Evolutionary conservation across 2,329 filamentous ascomycete genomes (phyloP).

Genomic region (Botrytis sinoallii): DNA sequence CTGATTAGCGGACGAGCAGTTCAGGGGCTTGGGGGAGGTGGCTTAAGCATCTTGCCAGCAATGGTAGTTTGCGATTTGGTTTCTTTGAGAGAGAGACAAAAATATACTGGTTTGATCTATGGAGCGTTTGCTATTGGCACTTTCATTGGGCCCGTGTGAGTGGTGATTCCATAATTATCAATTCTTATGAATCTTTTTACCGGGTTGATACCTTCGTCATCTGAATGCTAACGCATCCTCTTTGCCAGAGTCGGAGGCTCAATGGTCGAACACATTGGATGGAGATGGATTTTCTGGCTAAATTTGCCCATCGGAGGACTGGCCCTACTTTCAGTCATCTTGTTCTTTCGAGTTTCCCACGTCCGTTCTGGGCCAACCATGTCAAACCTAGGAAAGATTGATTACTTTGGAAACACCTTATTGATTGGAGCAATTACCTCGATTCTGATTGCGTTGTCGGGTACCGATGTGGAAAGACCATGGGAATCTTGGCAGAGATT

Average conservation of each 20-base stretch:
- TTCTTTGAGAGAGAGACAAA: not conserved
- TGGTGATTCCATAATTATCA: accelerated
- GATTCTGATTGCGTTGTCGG: conserved; percentile 44
- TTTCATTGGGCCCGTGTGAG: not conserved
- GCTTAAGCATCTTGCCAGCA: not conserved
- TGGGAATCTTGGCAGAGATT: conserved; percentile 20
- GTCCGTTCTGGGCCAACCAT: conserved; percentile 23
- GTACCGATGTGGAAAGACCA: conserved; percentile 19
- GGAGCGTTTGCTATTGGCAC: not conserved
- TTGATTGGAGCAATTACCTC: conserved; percentile 42
- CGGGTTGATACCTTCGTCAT: not conserved
- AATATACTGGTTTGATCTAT: not conserved
- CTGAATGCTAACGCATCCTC: not conserved
- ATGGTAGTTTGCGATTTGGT: not conserved
- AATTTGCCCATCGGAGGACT: conserved; percentile 39
- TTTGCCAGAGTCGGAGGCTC: not conserved
- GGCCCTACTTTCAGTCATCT: conserved; percentile 1
- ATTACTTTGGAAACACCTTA: conserved; percentile 45
- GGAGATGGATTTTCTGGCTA: conserved; percentile 51
- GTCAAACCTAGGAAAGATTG: conserved; percentile 41
- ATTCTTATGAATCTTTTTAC: not conserved
- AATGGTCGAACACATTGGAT: conserved; percentile 21
- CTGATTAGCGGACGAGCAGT: conserved; percentile 42
- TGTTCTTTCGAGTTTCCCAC: conserved; percentile 14
- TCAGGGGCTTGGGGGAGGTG: conserved; percentile 40